phyloP scores from a whole-genome alignment of 768 basidiomycete species.

The Hygrophorus pudorinus region DNA sequence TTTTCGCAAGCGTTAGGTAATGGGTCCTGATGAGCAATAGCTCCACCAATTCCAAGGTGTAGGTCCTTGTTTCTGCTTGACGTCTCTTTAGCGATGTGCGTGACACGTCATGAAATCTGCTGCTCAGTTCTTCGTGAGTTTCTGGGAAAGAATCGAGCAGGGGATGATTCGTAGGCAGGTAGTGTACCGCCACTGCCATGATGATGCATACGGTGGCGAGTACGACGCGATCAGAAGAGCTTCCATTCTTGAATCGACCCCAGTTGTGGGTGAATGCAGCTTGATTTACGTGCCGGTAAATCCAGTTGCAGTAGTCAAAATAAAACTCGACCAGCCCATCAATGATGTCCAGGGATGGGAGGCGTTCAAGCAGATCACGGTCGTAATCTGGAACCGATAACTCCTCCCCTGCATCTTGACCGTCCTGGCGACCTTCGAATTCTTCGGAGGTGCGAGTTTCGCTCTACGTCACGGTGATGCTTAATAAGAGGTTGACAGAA shows the following conservation, averaged over 20 bases:
- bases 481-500: not conserved
- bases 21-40: conserved; percentile 60
- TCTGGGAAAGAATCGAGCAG: conserved; percentile 45
- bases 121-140: conserved; percentile 48
- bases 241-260: conserved; percentile 64
- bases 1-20: conserved; percentile 64
- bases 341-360: conserved; percentile 59
- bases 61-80: conserved; percentile 46
- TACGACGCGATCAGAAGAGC: conserved; percentile 53
- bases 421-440: conserved; percentile 39
- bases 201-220: conserved; percentile 66
- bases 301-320: conserved; percentile 84
- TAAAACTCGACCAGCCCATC: conserved; percentile 69
- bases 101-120: conserved; percentile 62
- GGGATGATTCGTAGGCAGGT: conserved; percentile 56
- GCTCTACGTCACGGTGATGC: conserved; percentile 19
- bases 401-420: conserved; percentile 37
- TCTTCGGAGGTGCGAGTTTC: conserved; percentile 44
- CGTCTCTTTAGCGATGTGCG: conserved; percentile 54
- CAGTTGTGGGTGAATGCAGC: conserved; percentile 52
- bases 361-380: conserved; percentile 55
- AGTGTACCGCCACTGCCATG: conserved; percentile 65
- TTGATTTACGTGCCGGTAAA: conserved; percentile 71
- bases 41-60: conserved; percentile 68
- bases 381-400: conserved; percentile 38